Base-by-base conservation (phyloP, 2,329 filamentous ascomycete genomes). In the Sarocladiaceae sp. region DNA sequence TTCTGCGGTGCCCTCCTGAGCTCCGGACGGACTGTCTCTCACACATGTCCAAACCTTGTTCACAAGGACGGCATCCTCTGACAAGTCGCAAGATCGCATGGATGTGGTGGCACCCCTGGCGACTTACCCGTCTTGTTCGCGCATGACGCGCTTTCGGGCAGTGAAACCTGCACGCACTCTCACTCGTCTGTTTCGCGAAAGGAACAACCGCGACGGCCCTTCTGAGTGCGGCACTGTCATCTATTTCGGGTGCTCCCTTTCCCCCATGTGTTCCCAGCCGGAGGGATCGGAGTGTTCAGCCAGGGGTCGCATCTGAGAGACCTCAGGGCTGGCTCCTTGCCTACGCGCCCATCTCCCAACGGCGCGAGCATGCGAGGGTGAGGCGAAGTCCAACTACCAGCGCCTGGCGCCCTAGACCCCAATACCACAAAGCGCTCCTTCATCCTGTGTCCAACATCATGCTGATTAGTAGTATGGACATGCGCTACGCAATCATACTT, bases 191-290 rank as follows among this genome's bases (percentile, higher is more conserved):
- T 44, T 44, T 44, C 40, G 40, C 40, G 40, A 44, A 12, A 8
- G 18, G 29, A n/a, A n/a, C n/a, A n/a, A n/a, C n/a, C n/a, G n/a
- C n/a, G n/a, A n/a, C n/a, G n/a, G n/a, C n/a, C n/a, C n/a, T n/a
- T n/a, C n/a, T n/a, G n/a, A n/a, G n/a, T n/a, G n/a, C n/a, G n/a
- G n/a, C n/a, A 28, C 40, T 3, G 13, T 44, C 18, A 25, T 46
- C 44, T 48, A 31, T 48, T 48, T 48, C 44, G 17, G 28, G 25
- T n/a, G n/a, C n/a, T n/a, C 44, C 12, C 26, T 7, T 22, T 3
- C 44, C 22, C 44, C 44, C 44, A 48, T 48, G 44, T 28, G n/a
- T 48, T 48, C 44, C 25, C 44, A 33, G 26, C 28, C 44, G 26
- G 44, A 33, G 17, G 28, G 44, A n/a, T 26, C 40, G 40, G 40